Evolutionary conservation across 1,139 yeast genomes (phyloP).

Genomic region (Geotrichum aggregatum): DNA sequence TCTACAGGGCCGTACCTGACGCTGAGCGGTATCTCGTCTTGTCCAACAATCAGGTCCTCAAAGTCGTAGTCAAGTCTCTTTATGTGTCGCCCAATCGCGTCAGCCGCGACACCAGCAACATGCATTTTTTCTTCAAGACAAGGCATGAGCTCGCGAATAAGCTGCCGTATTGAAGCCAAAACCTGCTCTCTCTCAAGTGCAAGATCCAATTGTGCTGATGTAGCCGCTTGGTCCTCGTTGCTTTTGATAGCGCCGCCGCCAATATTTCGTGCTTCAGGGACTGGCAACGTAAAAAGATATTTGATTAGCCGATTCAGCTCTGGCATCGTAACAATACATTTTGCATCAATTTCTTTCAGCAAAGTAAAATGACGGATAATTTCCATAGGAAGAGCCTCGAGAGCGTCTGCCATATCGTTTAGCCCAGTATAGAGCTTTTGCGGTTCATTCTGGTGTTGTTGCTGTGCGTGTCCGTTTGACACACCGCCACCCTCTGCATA

Average conservation of each 20-base stretch:
- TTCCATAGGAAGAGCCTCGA: slow-evolving; percentile 86
- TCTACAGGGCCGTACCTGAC: slow-evolving; percentile 64
- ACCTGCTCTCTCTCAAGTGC: slow-evolving; percentile 38
- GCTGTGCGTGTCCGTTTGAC: not conserved
- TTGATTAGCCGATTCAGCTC: slow-evolving; percentile 56
- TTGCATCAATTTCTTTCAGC: slow-evolving; percentile 90
- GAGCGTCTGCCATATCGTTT: slow-evolving; percentile 85
- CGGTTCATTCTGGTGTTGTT: not conserved
- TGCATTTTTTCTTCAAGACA: slow-evolving; percentile 96
- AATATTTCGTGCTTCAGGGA: slow-evolving; percentile 5
- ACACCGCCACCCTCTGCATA: no score
- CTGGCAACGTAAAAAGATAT: slow-evolving; percentile 50
- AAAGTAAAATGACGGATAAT: slow-evolving; percentile 80
- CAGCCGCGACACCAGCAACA: slow-evolving; percentile 88
- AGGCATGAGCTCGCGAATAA: slow-evolving; percentile 67
- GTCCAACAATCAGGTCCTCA: slow-evolving; percentile 55
- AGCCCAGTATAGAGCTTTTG: slow-evolving; percentile 60
- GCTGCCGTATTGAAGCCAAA: slow-evolving; percentile 40
- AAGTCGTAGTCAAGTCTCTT: slow-evolving; percentile 75
- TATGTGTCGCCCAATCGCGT: slow-evolving; percentile 64
- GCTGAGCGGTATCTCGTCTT: slow-evolving; percentile 65
- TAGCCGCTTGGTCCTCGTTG: slow-evolving; percentile 15
- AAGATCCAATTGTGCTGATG: slow-evolving; percentile 23
- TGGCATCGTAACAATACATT: slow-evolving; percentile 75
- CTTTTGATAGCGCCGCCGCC: not conserved